phyloP scores from a whole-genome alignment of 208 protist species.

The Crithidia fasciculata region DNA sequence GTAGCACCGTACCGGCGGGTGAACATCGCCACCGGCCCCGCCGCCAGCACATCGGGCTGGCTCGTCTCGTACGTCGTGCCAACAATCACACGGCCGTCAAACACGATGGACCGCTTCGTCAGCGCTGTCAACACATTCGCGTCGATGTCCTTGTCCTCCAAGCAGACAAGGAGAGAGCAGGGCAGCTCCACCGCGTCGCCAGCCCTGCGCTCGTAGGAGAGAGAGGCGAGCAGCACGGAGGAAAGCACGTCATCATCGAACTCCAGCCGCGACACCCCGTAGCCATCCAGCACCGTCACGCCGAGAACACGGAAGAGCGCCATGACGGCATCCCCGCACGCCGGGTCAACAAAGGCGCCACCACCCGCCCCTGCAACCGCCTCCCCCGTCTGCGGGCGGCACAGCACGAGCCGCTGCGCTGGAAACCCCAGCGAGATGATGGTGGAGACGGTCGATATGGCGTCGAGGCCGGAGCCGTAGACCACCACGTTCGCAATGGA shows the following conservation, averaged over 20 bases:
- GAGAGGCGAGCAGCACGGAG: slow-evolving; percentile 70
- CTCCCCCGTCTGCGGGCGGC: slow-evolving; percentile 45
- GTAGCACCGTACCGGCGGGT: slow-evolving; percentile 89
- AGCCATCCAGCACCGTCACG: slow-evolving; percentile 81
- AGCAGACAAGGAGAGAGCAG: slow-evolving; percentile 84
- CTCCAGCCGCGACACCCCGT: slow-evolving; percentile 79
- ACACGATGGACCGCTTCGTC: slow-evolving; percentile 92
- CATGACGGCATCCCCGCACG: slow-evolving; percentile 55
- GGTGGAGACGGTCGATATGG: slow-evolving; percentile 64
- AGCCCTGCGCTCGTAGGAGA: slow-evolving; percentile 45
- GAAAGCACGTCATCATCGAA: slow-evolving; percentile 84
- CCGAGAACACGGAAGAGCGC: slow-evolving; percentile 76
- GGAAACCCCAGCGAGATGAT: slow-evolving; percentile 79
- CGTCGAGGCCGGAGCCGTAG: slow-evolving; percentile 88
- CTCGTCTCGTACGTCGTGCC: slow-evolving; percentile 89
- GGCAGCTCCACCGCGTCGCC: slow-evolving; percentile 83
- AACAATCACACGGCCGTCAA: slow-evolving; percentile 94
- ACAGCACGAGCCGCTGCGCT: slow-evolving; percentile 80
- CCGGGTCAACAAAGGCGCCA: slow-evolving; percentile 40
- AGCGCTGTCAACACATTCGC: slow-evolving; percentile 82
- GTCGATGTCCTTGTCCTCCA: slow-evolving; percentile 93
- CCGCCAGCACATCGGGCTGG: slow-evolving; percentile 82
- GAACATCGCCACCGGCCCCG: slow-evolving; percentile 93
- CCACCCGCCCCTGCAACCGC: slow-evolving; percentile 10
- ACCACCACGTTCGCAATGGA: slow-evolving; percentile 81